These are phyloP conservation scores for Stachybotrys chlorohalonatus DNA, from an alignment of 2,329 filamentous ascomycete species.

Conservation along the genomic window DNA sequence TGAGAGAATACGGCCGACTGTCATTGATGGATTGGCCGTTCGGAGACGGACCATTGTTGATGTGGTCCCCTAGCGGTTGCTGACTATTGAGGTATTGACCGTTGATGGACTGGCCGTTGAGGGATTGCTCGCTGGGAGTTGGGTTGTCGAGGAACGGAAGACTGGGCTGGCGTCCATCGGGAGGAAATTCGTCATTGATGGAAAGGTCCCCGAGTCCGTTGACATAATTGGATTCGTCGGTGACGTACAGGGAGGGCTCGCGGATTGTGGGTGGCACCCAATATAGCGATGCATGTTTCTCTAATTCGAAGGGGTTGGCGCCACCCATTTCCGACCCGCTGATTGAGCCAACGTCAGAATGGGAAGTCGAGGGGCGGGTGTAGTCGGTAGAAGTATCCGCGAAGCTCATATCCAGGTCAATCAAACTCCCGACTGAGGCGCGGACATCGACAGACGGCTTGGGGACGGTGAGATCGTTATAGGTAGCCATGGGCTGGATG, in stretches of 20 bases:
- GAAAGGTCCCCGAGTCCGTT: slow-evolving; percentile 22
- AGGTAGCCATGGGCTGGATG: slow-evolving; percentile 28
- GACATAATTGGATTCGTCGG: slow-evolving; percentile 46
- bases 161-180: slow-evolving; percentile 4
- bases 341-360: slow-evolving; percentile 48
- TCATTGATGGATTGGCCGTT: slow-evolving; percentile 6
- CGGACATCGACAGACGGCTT: slow-evolving; percentile 26
- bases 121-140: background rate
- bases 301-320: slow-evolving; percentile 52
- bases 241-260: slow-evolving; percentile 52
- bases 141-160: slow-evolving; percentile 1
- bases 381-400: slow-evolving; percentile 41
- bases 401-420: slow-evolving; percentile 47
- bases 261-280: slow-evolving; percentile 29
- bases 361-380: slow-evolving; percentile 48
- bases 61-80: background rate
- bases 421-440: slow-evolving; percentile 35
- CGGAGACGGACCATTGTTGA: background rate
- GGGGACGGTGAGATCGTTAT: slow-evolving; percentile 31
- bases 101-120: slow-evolving; percentile 3
- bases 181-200: slow-evolving; percentile 8
- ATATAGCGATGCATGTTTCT: slow-evolving; percentile 52
- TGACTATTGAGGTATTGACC: background rate
- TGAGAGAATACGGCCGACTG: slow-evolving; percentile 26
- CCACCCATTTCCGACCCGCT: slow-evolving; percentile 46